Conservation (phyloP, 2,329 filamentous ascomycete genomes). For the Exophiala aquamarina region DNA sequence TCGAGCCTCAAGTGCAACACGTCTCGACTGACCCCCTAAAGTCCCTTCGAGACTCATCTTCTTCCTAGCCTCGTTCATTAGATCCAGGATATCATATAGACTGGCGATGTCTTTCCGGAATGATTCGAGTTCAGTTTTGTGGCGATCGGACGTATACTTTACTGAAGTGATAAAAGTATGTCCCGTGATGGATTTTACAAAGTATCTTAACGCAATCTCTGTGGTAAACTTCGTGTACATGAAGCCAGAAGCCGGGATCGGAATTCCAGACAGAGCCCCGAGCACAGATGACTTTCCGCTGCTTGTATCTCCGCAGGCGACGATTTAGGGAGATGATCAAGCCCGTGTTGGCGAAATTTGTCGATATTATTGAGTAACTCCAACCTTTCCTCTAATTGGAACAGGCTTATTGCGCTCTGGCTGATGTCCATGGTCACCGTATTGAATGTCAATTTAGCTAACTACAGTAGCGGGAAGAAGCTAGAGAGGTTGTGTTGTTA, state of each 20-base stretch:
- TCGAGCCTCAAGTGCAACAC: constrained; percentile 27
- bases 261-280: constrained; percentile 63
- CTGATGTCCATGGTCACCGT: constrained; percentile 11
- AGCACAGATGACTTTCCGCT: constrained; percentile 62
- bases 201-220: constrained; percentile 54
- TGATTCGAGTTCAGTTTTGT: constrained; percentile 22
- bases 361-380: constrained; percentile 59
- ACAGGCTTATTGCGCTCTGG: constrained; percentile 10
- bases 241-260: constrained; percentile 60
- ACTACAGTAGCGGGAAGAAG: too few relatives aligned
- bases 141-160: constrained; percentile 21
- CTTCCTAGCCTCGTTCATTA: constrained; percentile 30
- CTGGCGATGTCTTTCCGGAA: constrained; percentile 26
- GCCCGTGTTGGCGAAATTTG: constrained; percentile 54
- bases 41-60: constrained; percentile 27
- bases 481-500: too few relatives aligned
- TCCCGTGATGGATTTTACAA: constrained; percentile 21
- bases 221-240: constrained; percentile 64
- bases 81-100: constrained; percentile 26
- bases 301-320: constrained; percentile 65
- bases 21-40: constrained; percentile 38
- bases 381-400: constrained; percentile 49
- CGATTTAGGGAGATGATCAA: constrained; percentile 54
- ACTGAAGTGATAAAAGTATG: constrained; percentile 29
- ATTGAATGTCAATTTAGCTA: too few relatives aligned